Base-by-base conservation (phyloP, 2,329 filamentous ascomycete genomes). In the Mollisia scopiformis region DNA sequence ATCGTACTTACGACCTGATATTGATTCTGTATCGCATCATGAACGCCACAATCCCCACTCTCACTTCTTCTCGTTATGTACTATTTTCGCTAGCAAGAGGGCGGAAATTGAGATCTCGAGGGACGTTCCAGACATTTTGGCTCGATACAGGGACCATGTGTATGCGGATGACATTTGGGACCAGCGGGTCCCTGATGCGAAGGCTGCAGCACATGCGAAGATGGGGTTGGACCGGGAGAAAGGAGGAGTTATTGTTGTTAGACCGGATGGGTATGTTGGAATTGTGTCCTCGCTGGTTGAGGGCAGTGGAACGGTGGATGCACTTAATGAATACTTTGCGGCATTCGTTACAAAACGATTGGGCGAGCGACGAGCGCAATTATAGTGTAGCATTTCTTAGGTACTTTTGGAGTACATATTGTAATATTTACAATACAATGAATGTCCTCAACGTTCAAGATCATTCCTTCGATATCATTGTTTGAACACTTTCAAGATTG, bases 141-240 rank as follows among this genome's bases (percentile, higher is more conserved):
- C 84, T 5, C 83, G 91, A 57, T 97, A 97, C 75, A 82, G 87
- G 52, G 88, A 93, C 69, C 90, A 95, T 69, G 81, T 97, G 35
- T 97, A 96, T 71, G 90, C 92, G 1, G 93, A 97, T 70, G 92
- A 97, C 75, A 82, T 90, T 51, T 88, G 85, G 79, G 91, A 95
- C 72, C 80, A 83, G 46, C 81, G 85, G 6, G 88, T 92, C 0
- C 87, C 89, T 0, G 80, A 88, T 21, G 88, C 90, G 1, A 82
- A 81, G 68, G 92, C 89, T 5, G 82, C 91, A 2, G 92, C 92
- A 5, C 93, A 97, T 75, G 88, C 88, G 43, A 97, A 96, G 82
- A 89, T 96, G 82, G 93, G 93, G 0, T 75, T 97, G 27, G 84
- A 89, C 65, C 80, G 89, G 70, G 86, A 90, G 63, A 83, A 79